A percentile compares a stretch with the other conserved stretches of the same genome.
Conservation (phyloP, 176 grass and related monocot genomes). For the Rhynchospora breviuscula region DNA sequence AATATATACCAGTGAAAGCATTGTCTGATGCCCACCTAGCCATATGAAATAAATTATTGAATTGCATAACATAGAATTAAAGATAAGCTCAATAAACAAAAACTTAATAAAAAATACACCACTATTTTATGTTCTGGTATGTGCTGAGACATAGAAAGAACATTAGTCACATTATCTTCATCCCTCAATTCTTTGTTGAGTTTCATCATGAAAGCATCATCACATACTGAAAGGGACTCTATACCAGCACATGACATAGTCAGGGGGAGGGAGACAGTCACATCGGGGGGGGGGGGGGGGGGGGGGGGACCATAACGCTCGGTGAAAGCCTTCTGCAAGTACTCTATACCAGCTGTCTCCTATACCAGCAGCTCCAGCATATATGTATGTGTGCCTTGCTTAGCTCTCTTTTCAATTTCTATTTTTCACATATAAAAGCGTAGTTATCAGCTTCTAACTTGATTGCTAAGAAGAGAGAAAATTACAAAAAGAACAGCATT, state of each 20-base stretch:
- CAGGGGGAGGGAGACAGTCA: conserved; percentile 41
- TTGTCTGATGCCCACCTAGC: conserved; percentile 60
- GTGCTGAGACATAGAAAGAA: too few species aligned
- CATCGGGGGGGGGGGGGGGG: too few species aligned
- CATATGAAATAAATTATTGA: background rate
- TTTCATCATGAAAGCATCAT: too few species aligned
- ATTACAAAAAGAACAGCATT: too few species aligned
- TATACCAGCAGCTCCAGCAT: conserved; percentile 68
- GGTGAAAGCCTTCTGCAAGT: conserved; percentile 86
- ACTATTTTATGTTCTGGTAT: too few species aligned
- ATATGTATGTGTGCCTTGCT: conserved; percentile 70
- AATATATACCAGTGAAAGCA: conserved; percentile 57
- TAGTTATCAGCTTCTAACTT: background rate
- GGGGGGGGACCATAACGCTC: conserved; percentile 53
- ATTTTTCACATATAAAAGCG: conserved; percentile 20
- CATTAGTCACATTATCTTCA: too few species aligned
- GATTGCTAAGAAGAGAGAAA: background rate
- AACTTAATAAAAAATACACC: conserved; percentile 29
- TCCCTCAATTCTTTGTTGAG: too few species aligned
- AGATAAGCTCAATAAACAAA: background rate
- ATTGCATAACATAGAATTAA: conserved; percentile 10
- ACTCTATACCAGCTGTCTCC: conserved; percentile 72
- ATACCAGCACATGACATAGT: too few species aligned
- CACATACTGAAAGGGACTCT: too few species aligned
- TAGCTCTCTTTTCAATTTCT: conserved; percentile 76